Percentiles rank a stretch among this genome's conserved stretches.
phyloP scores from a whole-genome alignment of 495 filamentous ascomycete species.

The Pseudoneurospora amorphoporcata region DNA sequence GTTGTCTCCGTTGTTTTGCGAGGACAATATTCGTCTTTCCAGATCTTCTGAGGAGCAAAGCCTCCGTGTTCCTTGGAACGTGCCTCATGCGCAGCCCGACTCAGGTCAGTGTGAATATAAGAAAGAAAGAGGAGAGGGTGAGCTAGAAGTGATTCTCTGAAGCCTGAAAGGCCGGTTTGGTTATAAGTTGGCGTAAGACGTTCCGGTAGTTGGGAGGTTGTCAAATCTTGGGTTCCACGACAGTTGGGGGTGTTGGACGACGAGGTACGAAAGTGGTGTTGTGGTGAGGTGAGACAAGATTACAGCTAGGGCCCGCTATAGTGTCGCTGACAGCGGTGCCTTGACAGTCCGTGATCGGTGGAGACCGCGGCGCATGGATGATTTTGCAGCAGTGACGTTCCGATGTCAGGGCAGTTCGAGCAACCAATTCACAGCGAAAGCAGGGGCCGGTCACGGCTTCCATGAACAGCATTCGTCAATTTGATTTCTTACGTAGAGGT shows the following conservation, averaged over 20 bases:
- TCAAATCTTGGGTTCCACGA: background rate
- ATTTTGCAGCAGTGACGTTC: background rate
- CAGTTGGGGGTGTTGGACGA: background rate
- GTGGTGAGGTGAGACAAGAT: background rate
- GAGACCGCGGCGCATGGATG: background rate
- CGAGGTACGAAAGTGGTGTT: background rate
- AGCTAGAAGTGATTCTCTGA: background rate
- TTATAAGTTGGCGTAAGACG: background rate
- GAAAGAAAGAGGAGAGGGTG: background rate
- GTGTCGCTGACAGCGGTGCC: background rate
- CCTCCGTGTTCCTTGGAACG: background rate
- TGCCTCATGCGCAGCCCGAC: background rate
- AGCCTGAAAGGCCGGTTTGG: background rate
- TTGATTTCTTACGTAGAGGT: background rate
- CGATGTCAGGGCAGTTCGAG: background rate
- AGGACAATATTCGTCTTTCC: background rate
- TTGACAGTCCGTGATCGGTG: background rate
- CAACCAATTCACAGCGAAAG: background rate
- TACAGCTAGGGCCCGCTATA: background rate
- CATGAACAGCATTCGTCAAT: background rate
- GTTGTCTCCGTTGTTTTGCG: background rate
- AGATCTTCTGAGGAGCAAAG: background rate
- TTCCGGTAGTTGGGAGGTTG: background rate
- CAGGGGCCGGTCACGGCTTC: background rate
- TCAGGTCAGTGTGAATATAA: background rate